Evolutionary conservation across 345 rosid genomes (phyloP).

Genomic region (Lepidium didymum): DNA sequence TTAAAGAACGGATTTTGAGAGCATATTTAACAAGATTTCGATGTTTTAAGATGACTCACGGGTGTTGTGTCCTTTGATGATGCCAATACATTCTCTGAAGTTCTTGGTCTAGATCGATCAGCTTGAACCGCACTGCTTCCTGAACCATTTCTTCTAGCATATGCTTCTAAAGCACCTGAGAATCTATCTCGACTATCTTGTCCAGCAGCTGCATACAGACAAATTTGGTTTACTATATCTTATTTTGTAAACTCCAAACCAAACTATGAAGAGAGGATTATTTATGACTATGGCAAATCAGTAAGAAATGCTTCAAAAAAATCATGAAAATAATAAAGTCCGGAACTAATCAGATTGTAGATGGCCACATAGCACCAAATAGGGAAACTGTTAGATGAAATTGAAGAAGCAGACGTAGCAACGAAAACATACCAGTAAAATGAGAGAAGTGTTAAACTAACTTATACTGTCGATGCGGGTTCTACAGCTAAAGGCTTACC

Average conservation of each 20-base stretch:
- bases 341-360: background rate
- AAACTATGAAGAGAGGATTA: background rate
- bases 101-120: conserved; percentile 46
- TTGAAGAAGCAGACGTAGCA: background rate
- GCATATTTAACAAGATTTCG: background rate
- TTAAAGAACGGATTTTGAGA: background rate
- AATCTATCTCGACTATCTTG: conserved; percentile 60
- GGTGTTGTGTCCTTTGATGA: conserved; percentile 44
- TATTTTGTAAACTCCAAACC: background rate
- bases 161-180: conserved; percentile 73
- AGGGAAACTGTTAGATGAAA: background rate
- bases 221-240: background rate
- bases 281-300: background rate
- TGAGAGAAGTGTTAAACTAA: background rate
- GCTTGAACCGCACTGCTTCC: conserved; percentile 44
- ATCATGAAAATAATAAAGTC: background rate
- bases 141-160: conserved; percentile 57
- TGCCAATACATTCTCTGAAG: conserved; percentile 47
- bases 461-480: background rate
- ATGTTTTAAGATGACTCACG: conserved; percentile 34
- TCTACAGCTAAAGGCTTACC: conserved; percentile 43
- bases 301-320: background rate
- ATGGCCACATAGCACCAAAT: background rate
- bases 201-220: conserved; percentile 38
- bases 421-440: background rate